Base-by-base conservation (phyloP, 441 rosid species). In the Jatropha podagrica region DNA sequence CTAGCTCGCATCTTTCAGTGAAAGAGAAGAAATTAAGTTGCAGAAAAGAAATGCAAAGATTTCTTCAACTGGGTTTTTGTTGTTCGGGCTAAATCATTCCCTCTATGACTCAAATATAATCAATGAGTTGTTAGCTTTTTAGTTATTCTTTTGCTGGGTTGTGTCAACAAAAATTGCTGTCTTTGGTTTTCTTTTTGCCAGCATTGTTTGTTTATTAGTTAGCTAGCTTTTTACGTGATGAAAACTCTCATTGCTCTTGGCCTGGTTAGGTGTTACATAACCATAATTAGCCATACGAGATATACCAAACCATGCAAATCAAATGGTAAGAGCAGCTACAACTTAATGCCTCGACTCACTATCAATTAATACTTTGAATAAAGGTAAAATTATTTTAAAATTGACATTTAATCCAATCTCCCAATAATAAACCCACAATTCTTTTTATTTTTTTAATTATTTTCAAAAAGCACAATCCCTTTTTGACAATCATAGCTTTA, bases 11-110 rank as follows among this genome's bases (percentile, higher is more conserved):
- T 23, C 23, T 23, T 23, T 23, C 23, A 23, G 23, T 75, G 76
- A 88, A 96, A 82, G 99, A 96, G 91, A 96, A 96, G 92, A 96
- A 96, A 23, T 23, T 23, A 23, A 69, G 99, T 94, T 62, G 99
- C 99, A 81, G 99, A 82, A 86, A 94, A 94, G 88, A 96, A 96
- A 69, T 98, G 95, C 40, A 98, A 96, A 74, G 99, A 96, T 86
- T 91, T 96, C 77, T 91, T 96, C 83, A 32, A 32, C 32, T 32
- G 32, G 32, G 32, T 32, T 32, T 32, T 32, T 32, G 32, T 32
- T 32, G 32, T 32, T 32, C 2, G 32, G 32, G 32, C 32, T 32
- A 32, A 32, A 32, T 32, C 2, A 32, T 32, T 32, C 32, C 2
- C 32, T 32, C 32, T 32, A 32, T 2, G 32, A 32, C 32, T 32